Percentiles rank a stretch among this genome's conserved stretches.
Evolutionary conservation across 345 rosid species (phyloP).

Genomic region (Lagerstroemia speciosa): DNA sequence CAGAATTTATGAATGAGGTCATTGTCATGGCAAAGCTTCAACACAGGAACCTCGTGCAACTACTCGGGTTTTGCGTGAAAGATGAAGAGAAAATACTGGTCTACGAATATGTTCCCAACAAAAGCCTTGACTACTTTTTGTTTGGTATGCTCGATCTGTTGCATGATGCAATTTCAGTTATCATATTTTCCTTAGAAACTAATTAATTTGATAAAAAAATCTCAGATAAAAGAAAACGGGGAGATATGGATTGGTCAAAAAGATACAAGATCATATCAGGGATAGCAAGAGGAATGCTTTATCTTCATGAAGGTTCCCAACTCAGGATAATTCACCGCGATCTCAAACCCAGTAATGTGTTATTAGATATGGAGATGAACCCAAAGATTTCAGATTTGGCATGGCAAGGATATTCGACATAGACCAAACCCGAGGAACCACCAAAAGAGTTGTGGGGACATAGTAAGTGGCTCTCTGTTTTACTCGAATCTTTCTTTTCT

Average conservation of each 20-base stretch:
- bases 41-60: slow-evolving; percentile 29
- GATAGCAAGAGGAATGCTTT: slow-evolving; percentile 14
- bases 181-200: background rate
- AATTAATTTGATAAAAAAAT: background rate
- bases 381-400: slow-evolving; percentile 28
- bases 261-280: slow-evolving; percentile 16
- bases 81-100: slow-evolving; percentile 14
- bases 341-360: slow-evolving; percentile 18
- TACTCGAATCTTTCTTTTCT: background rate
- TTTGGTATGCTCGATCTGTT: slow-evolving; percentile 8
- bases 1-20: slow-evolving; percentile 32
- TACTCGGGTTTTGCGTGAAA: slow-evolving; percentile 25
- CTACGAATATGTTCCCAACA: slow-evolving; percentile 24
- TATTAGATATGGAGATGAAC: slow-evolving; percentile 14
- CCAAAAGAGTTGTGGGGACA: slow-evolving; percentile 18
- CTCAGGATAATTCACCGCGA: slow-evolving; percentile 20
- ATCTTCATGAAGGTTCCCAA: slow-evolving; percentile 20
- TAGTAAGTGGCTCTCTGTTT: slow-evolving; percentile 10
- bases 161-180: background rate
- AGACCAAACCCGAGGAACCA: slow-evolving; percentile 12
- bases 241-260: slow-evolving; percentile 10
- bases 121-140: slow-evolving; percentile 22
- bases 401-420: slow-evolving; percentile 14
- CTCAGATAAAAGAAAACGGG: slow-evolving; percentile 7
- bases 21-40: slow-evolving; percentile 26